Conservation (phyloP, 2,329 filamentous ascomycete genomes). For the Thelonectria discophora region DNA sequence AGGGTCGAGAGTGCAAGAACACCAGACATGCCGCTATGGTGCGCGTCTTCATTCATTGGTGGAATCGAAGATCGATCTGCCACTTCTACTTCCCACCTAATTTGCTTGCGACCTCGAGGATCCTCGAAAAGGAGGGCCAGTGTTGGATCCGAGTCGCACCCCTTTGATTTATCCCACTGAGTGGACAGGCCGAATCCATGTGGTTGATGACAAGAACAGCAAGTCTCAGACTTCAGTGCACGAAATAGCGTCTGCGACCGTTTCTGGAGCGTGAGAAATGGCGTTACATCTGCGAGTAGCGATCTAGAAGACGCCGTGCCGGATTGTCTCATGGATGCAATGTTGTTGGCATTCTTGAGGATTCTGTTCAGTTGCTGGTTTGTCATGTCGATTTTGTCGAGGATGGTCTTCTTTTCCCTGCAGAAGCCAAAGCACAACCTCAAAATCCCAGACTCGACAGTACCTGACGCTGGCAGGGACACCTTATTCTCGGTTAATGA, state of each 20-base stretch:
- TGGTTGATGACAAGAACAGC: neutral
- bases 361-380: neutral
- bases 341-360: neutral
- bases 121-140: neutral
- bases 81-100: constrained; percentile 1
- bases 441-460: neutral
- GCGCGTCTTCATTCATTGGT: no score
- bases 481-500: neutral
- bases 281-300: no score
- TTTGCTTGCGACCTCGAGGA: neutral
- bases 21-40: no score
- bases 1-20: no score
- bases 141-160: no score
- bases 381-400: no score
- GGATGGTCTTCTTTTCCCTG: no score
- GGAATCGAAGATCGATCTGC: neutral
- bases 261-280: neutral
- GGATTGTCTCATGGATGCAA: no score
- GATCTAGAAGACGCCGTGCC: neutral
- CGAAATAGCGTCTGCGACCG: neutral
- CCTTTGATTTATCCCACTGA: no score
- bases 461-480: neutral
- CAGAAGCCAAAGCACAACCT: neutral
- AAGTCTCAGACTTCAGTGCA: neutral
- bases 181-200: no score